Base-by-base conservation (phyloP, 2,329 filamentous ascomycete genomes). In the Curvularia verruculosa region DNA sequence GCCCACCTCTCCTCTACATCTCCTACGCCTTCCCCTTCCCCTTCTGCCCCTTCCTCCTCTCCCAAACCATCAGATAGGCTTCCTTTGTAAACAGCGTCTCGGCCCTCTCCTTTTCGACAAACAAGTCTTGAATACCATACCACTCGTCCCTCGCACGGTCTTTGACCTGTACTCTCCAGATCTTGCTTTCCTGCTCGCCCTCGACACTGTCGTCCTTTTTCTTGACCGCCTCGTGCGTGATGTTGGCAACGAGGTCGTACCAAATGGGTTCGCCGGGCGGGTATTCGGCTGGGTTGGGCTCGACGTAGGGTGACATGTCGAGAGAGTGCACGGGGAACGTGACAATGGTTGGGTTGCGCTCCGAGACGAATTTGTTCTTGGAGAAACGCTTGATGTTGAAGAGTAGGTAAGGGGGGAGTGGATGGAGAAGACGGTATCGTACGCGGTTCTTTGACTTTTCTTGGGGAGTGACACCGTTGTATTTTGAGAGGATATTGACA, bases 351-450 rank as follows among this genome's bases (percentile, higher is more conserved):
- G 94, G 95, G 76, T 99, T 99, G 49, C 95, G 90, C 79, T 98
- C 94, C 2, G 89, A 86, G 19, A 99, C 91, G 72, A 99, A 99
- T 76, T 97, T 96, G 82, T 99, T 99, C 65, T 90, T 88, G 66
- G 89, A 91, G 83, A 99, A 99, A 67, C 95, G 92, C 81, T 98
- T 98, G 80, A 98, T 89, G 80, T 99, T 94, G 80, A 99, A 92
- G 51, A 95, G 82, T 18, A 99, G 86, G 73, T 89, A 98, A 0
- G 93, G 94, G 0, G 95, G 95, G 0, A 99, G 83, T 0, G 95
- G 95, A 70, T 96, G 93, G 46, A 96, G 80, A 4, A 99, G 83
- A 15, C 94, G 87, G 78, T 97, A 97, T 31, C 95, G 89, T 69
- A 94, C 90, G 61, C 95, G 88, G 68, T 94, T 90, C 51, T 92